phyloP scores from a whole-genome alignment of 2,329 filamentous ascomycete genomes.

The Teratosphaeria pseudoeucalypti region DNA sequence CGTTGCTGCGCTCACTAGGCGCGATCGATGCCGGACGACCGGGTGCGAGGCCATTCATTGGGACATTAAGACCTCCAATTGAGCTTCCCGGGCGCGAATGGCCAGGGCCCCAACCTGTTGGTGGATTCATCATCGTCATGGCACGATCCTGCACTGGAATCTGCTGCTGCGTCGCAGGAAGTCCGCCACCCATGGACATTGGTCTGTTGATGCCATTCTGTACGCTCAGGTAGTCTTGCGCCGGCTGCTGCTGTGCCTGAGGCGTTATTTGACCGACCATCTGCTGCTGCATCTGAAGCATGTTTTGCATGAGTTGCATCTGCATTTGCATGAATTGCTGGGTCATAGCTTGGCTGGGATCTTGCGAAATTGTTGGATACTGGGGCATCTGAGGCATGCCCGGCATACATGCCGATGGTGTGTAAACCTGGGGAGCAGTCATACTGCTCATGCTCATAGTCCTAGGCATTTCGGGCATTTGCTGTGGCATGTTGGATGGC shows the following conservation, averaged over 20 bases:
- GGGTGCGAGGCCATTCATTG: constrained; percentile 27
- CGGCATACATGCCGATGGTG: constrained; percentile 17
- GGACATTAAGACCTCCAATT: constrained; percentile 18
- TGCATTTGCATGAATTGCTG: constrained; percentile 31
- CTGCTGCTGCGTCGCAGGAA: constrained; percentile 12
- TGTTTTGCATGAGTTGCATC: constrained; percentile 30
- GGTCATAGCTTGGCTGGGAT: constrained; percentile 22
- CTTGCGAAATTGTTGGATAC: constrained; percentile 13
- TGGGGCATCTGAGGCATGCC: constrained; percentile 17
- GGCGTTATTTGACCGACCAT: constrained; percentile 15
- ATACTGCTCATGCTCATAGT: constrained; percentile 26
- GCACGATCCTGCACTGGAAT: constrained; percentile 41
- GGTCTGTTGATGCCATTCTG: constrained; percentile 12
- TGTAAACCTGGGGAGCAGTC: constrained; percentile 16
- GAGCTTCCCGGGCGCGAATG: neutral
- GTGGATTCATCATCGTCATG: constrained; percentile 74
- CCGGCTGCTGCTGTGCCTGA: constrained; percentile 7
- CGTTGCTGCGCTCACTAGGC: constrained; percentile 87
- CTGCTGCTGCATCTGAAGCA: constrained; percentile 28
- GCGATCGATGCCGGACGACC: constrained; percentile 86
- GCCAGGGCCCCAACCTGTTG: constrained; percentile 20
- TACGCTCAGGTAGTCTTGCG: constrained; percentile 16
- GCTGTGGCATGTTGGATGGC: constrained; percentile 21
- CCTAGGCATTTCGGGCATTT: constrained; percentile 18
- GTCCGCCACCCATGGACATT: constrained; percentile 37